Conservation (phyloP, 305 asterid species). For the Fraxinus sp. region DNA sequence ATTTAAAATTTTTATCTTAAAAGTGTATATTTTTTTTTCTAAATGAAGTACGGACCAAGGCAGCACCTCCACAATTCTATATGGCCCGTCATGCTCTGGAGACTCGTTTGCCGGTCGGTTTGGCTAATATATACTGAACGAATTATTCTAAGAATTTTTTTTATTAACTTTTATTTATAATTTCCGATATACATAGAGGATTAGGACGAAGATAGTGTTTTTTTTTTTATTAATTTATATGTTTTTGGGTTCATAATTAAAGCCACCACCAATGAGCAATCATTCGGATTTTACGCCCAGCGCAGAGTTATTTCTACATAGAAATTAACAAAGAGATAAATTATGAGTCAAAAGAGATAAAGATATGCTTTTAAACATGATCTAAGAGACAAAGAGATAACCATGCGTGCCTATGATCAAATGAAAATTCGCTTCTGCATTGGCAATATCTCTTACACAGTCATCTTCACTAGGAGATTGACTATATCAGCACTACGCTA, state of each 20-base stretch:
- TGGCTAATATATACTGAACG: background rate
- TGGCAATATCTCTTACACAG: background rate
- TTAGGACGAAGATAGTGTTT: slow-evolving; percentile 23
- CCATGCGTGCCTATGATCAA: background rate
- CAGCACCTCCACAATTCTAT: background rate
- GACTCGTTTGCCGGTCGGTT: background rate
- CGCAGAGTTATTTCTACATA: background rate
- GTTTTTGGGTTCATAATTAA: background rate
- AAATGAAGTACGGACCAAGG: background rate
- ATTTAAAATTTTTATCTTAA: too few species aligned
- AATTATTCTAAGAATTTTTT: too few species aligned
- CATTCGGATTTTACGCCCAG: background rate
- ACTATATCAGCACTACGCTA: background rate
- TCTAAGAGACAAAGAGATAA: background rate
- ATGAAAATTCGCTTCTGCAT: background rate
- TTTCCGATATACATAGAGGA: background rate
- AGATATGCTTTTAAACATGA: background rate
- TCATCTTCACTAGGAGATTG: background rate
- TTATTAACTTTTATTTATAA: background rate
- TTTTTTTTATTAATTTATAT: slow-evolving; percentile 13
- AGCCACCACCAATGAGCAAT: background rate
- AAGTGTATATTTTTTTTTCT: too few species aligned
- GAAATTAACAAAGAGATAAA: too few species aligned
- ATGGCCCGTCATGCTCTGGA: background rate
- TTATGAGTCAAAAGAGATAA: too few species aligned